A percentile compares a stretch with the other conserved stretches of the same genome.
Conservation (phyloP, 306 rosid genomes). For the Corylus heterophylla region DNA sequence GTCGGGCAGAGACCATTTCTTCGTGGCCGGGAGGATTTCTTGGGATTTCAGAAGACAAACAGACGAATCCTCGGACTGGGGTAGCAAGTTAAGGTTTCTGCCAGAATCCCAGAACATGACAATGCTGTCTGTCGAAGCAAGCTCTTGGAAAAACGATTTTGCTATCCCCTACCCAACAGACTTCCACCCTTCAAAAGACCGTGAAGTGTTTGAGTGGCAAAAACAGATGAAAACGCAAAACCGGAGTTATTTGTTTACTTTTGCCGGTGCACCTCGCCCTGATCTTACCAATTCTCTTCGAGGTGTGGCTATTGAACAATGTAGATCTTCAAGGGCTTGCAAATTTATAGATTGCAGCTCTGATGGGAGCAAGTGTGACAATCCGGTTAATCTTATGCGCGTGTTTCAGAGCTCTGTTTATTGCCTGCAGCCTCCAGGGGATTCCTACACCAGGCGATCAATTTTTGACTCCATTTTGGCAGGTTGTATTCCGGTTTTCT, state of each 20-base stretch:
- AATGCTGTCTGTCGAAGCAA: slow-evolving; percentile 79
- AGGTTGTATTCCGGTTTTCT: slow-evolving; percentile 90
- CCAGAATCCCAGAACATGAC: slow-evolving; percentile 81
- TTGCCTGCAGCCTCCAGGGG: slow-evolving; percentile 89
- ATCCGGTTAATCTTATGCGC: slow-evolving; percentile 55
- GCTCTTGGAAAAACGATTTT: slow-evolving; percentile 85
- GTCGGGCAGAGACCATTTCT: slow-evolving; percentile 90
- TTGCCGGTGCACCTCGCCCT: slow-evolving; percentile 83
- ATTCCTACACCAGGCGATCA: slow-evolving; percentile 87
- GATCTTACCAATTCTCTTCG: slow-evolving; percentile 54
- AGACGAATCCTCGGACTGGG: slow-evolving; percentile 67
- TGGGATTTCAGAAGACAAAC: slow-evolving; percentile 87
- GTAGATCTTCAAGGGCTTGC: slow-evolving; percentile 48
- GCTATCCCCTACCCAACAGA: slow-evolving; percentile 87
- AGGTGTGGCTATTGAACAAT: slow-evolving; percentile 65
- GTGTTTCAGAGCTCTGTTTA: slow-evolving; percentile 61
- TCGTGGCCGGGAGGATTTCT: slow-evolving; percentile 78
- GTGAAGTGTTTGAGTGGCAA: slow-evolving; percentile 56
- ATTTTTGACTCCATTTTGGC: slow-evolving; percentile 80
- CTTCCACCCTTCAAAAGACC: slow-evolving; percentile 55
- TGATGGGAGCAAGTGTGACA: slow-evolving; percentile 54
- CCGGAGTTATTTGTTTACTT: slow-evolving; percentile 57
- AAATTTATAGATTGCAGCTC: slow-evolving; percentile 65
- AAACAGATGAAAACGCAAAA: slow-evolving; percentile 37
- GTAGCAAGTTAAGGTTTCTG: slow-evolving; percentile 72